These are phyloP conservation scores for Dictyostelium citrinum DNA, from an alignment of 78 protist genomes.

Conservation along the genomic window DNA sequence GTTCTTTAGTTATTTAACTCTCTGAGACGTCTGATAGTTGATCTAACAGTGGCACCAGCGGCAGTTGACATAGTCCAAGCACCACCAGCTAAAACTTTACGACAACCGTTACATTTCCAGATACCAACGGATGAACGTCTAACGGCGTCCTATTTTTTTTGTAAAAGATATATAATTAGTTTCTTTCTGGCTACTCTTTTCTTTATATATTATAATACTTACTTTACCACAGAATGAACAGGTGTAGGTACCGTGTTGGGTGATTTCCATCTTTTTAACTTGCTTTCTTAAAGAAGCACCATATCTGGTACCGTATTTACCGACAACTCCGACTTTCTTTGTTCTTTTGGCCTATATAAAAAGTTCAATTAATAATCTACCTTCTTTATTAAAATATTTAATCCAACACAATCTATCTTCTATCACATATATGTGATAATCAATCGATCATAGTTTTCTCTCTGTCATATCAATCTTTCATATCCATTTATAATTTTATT, in stretches of 20 bases:
- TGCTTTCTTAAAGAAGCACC: constrained; percentile 98
- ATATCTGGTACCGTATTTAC: constrained; percentile 99
- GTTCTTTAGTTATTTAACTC: constrained; percentile 86
- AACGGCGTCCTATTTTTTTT: constrained; percentile 81
- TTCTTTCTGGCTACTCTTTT: no score
- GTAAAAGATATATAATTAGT: no score
- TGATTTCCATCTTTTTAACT: constrained; percentile 95
- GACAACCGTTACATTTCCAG: constrained; percentile 98
- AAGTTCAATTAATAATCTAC: neutral
- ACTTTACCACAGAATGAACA: constrained; percentile 74
- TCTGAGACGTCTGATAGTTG: constrained; percentile 96
- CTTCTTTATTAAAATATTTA: neutral
- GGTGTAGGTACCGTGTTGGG: constrained; percentile 91
- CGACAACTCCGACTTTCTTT: constrained; percentile 98
- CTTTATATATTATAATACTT: no score
- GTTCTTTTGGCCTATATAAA: constrained; percentile 95
- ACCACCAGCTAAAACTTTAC: constrained; percentile 96
- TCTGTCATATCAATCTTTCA: no score
- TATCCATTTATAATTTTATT: no score
- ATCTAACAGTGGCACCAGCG: constrained; percentile 95
- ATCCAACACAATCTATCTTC: no score
- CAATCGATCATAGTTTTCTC: no score
- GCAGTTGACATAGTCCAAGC: constrained; percentile 95
- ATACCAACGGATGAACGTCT: constrained; percentile 96
- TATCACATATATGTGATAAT: neutral